Evolutionary conservation across 2,329 filamentous ascomycete species (phyloP), one percentile per base, ranked within the genome.

Genomic region (Hypoxylon sp.): DNA sequence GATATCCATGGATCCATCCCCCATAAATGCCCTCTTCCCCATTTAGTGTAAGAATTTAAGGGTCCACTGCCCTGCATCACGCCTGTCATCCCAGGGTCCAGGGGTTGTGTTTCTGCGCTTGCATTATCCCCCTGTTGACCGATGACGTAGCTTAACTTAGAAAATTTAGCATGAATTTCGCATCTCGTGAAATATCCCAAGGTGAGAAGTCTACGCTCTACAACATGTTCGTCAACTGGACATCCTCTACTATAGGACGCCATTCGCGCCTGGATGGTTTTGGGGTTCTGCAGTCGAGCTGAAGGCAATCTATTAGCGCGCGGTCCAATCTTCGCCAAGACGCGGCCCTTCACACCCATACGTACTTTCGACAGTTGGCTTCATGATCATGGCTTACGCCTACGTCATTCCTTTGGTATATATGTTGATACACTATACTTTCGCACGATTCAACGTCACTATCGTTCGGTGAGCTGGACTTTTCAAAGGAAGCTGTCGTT

Each of bases 1-100:
- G 33, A 69, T 64, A 16, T 42, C 64, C 57, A 69, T 69, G n/a
- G n/a, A n/a, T n/a, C n/a, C n/a, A n/a, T n/a, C n/a, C 24, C 16
- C 12, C 18, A 33, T 12, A 22, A 36, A 26, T 32, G 33, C 9
- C 6, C 12, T 24, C 50, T 67, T 58, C 49, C 61, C 62, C 61
- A 60, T 60, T 38, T 30, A 12, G 20, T 40, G 28, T n/a, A 24
- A 16, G 26, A 44, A 52, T 63, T 57, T 65, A 58, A 55, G 61
- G 67, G 67, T 51, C 54, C 40, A 22, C 36, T 60, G 20, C 54
- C 62, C 50, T 67, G 64, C 67, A 68, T 66, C 3, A 58, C 48
- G 58, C 57, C 26, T 44, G 42, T 59, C 52, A 53, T 58, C 49
- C 49, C 16, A 53, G 64, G 56, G 61, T 44, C 49, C 58, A 68